Evolutionary conservation across 192 early-diverging fungal genomes (phyloP).

Genomic region (Entophlyctis luteolus): DNA sequence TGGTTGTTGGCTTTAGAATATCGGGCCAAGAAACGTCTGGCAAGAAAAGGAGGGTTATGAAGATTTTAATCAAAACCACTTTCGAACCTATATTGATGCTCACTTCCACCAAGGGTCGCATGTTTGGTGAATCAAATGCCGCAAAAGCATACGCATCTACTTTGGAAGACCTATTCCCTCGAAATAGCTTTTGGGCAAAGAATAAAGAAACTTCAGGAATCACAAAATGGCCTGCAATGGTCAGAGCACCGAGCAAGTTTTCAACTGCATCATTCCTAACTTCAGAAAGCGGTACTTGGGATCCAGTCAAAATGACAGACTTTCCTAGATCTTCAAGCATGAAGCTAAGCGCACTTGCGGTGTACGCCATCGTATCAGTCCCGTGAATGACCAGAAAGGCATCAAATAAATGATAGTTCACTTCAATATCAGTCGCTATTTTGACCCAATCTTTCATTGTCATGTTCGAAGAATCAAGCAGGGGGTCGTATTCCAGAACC

Average conservation of each 20-base stretch:
- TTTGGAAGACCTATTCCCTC: slow-evolving; percentile 81
- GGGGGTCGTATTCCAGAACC: slow-evolving; percentile 89
- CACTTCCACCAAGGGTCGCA: slow-evolving; percentile 84
- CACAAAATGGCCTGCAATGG: slow-evolving; percentile 96
- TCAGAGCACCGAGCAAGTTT: slow-evolving; percentile 91
- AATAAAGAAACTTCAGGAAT: slow-evolving; percentile 93
- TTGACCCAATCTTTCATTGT: slow-evolving; percentile 84
- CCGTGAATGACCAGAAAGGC: slow-evolving; percentile 93
- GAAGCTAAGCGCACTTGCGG: slow-evolving; percentile 72
- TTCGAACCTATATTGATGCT: slow-evolving; percentile 86
- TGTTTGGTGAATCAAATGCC: slow-evolving; percentile 70
- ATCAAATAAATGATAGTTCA: slow-evolving; percentile 87
- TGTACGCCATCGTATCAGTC: slow-evolving; percentile 50
- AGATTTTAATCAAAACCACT: not conserved
- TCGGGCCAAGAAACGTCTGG: slow-evolving; percentile 87
- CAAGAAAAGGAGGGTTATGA: not conserved
- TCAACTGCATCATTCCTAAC: slow-evolving; percentile 97
- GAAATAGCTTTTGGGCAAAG: slow-evolving; percentile 88
- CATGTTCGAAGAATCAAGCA: slow-evolving; percentile 95
- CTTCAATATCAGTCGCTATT: slow-evolving; percentile 93
- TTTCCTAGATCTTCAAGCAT: slow-evolving; percentile 97
- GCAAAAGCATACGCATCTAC: slow-evolving; percentile 54
- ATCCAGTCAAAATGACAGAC: slow-evolving; percentile 95
- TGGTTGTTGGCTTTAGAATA: slow-evolving; percentile 77
- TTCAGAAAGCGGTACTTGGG: slow-evolving; percentile 95